phyloP scores from a whole-genome alignment of 192 early-diverging fungal species.

The Podila verticillata region DNA sequence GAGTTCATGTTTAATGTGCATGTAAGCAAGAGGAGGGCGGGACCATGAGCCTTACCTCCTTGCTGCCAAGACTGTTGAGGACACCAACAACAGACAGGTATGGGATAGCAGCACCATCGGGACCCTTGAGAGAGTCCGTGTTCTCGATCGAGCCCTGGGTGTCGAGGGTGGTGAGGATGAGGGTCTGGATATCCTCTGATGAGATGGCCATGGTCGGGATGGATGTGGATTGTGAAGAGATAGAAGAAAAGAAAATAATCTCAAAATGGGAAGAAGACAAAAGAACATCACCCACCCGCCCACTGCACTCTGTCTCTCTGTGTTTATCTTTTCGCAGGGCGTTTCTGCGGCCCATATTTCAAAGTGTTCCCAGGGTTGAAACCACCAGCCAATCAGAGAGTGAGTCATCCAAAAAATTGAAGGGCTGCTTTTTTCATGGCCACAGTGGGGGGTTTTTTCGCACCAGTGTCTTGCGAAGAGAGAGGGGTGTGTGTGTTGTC shows the following conservation, averaged over 20 bases:
- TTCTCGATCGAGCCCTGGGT: conserved; percentile 73
- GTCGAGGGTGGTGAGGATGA: conserved; percentile 77
- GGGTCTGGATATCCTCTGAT: conserved; percentile 60
- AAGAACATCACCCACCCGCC: not conserved
- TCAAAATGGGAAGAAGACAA: not conserved
- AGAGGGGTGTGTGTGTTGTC: too few relatives aligned
- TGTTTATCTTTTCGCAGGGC: not conserved
- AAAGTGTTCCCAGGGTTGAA: not conserved
- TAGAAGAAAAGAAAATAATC: not conserved
- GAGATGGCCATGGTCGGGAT: conserved; percentile 40
- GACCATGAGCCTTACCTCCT: conserved; percentile 76
- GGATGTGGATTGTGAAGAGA: not conserved
- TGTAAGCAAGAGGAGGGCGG: not conserved
- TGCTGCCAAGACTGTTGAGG: conserved; percentile 83
- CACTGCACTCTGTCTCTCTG: not conserved
- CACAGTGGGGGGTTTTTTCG: too few relatives aligned
- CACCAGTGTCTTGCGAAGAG: too few relatives aligned
- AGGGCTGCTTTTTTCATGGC: not conserved
- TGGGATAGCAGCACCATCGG: conserved; percentile 68
- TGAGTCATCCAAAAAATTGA: not conserved
- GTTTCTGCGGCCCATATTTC: too few relatives aligned
- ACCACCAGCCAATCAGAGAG: not conserved
- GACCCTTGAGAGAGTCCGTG: conserved; percentile 65
- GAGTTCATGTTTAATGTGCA: not conserved
- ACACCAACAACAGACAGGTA: conserved; percentile 80